Conservation (phyloP, 805 yeast genomes). For the Saccharomyces cerevisiae region DNA sequence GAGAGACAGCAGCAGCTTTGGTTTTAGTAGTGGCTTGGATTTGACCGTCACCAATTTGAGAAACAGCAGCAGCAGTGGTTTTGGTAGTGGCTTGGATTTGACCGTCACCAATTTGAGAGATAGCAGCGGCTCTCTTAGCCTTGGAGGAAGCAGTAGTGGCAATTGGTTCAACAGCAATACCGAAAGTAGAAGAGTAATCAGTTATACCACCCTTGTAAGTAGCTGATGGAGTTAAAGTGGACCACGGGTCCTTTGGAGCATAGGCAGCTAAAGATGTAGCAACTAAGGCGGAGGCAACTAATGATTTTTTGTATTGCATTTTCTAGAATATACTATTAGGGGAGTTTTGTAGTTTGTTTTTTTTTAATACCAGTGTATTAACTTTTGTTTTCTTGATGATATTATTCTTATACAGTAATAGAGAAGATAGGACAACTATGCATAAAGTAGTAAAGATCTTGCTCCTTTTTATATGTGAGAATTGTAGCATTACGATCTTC, state of each 20-base stretch:
- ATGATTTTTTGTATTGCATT: conserved; percentile 25
- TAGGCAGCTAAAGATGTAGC: conserved; percentile 22
- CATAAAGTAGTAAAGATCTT: background rate
- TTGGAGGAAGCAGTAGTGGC: conserved; percentile 12
- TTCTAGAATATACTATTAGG: conserved; percentile 1
- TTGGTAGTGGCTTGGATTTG: conserved; percentile 42
- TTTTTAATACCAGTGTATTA: conserved; percentile 1
- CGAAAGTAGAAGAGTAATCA: conserved; percentile 33
- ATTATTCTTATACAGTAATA: background rate
- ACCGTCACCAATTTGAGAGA: conserved; percentile 41
- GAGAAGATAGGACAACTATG: background rate
- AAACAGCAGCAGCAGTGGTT: conserved; percentile 24
- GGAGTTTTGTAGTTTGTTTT: background rate
- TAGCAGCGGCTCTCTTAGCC: conserved; percentile 39
- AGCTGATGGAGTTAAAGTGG: conserved; percentile 36
- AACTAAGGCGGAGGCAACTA: conserved; percentile 27
- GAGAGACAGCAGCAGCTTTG: conserved; percentile 30
- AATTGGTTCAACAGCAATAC: conserved; percentile 37
- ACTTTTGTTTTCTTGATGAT: conserved; percentile 5
- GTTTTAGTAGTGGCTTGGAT: conserved; percentile 35
- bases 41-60: conserved; percentile 54
- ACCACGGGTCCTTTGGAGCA: conserved; percentile 33
- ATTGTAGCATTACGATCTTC: background rate
- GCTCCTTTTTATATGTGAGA: background rate
- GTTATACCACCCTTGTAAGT: conserved; percentile 34